Evolutionary conservation across 805 yeast species (phyloP).

Genomic region (Yarrowia divulgata): DNA sequence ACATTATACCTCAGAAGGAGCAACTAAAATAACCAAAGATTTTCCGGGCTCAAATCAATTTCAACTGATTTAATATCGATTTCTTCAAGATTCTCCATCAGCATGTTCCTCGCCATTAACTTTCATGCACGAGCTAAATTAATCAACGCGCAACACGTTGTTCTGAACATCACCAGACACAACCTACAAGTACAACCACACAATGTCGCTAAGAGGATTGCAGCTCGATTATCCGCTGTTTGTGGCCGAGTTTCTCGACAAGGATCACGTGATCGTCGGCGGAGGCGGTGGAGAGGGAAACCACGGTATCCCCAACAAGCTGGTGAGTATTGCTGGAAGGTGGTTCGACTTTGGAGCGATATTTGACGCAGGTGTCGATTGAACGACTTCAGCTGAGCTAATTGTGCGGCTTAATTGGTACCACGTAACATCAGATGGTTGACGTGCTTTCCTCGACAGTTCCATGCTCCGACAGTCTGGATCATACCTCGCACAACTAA

Average conservation of each 20-base stretch:
- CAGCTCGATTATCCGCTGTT: conserved; percentile 65
- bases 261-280: conserved; percentile 68
- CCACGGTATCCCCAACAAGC: conserved; percentile 84
- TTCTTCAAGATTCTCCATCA: too few species aligned
- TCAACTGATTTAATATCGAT: neutral
- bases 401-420: neutral
- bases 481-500: neutral
- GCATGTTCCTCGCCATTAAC: neutral
- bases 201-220: conserved; percentile 22
- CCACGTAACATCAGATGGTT: neutral
- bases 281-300: conserved; percentile 98
- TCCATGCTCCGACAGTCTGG: too few species aligned
- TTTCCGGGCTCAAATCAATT: neutral
- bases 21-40: too few species aligned
- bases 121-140: conserved; percentile 17
- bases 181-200: neutral
- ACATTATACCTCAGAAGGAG: too few species aligned
- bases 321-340: conserved; percentile 48
- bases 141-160: conserved; percentile 27
- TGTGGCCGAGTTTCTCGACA: conserved; percentile 73
- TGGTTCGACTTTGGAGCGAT: too few species aligned
- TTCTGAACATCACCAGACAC: neutral
- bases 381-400: too few species aligned
- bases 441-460: too few species aligned
- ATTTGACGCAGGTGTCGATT: too few species aligned